A percentile compares a stretch with the other conserved stretches of the same genome.
Conservation (phyloP, 306 rosid species). For the Prunus mira region DNA sequence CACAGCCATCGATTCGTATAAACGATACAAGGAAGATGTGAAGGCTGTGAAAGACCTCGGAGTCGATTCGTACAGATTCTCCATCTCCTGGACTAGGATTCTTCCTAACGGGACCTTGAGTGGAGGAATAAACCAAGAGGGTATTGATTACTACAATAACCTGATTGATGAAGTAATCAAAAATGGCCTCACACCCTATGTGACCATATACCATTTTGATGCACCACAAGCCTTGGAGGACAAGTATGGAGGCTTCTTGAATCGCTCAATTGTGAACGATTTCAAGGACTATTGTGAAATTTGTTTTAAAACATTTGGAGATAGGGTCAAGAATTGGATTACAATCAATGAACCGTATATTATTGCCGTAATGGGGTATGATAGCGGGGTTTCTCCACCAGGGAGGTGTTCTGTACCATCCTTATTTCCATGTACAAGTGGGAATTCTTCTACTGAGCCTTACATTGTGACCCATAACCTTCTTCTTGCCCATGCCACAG, state of each 20-base stretch:
- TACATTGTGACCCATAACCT: neutral
- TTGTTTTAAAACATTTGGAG: neutral
- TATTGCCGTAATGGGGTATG: neutral
- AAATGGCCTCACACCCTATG: conserved; percentile 26
- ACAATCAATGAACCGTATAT: neutral
- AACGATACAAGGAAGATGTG: neutral
- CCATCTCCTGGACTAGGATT: neutral
- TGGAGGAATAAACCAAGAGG: neutral
- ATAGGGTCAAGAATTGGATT: neutral
- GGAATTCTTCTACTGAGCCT: neutral
- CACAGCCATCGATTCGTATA: neutral
- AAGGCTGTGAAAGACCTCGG: neutral
- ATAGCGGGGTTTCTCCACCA: neutral
- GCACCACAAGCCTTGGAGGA: conserved; percentile 32
- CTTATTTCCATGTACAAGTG: neutral
- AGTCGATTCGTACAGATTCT: neutral
- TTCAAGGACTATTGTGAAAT: neutral
- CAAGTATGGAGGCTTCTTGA: conserved; percentile 32
- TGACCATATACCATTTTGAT: conserved; percentile 32
- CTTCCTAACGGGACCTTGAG: neutral
- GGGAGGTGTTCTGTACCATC: neutral
- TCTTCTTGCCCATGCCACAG: neutral
- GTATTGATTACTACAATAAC: neutral
- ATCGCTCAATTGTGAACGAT: neutral
- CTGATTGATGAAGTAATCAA: neutral